Base-by-base conservation (phyloP, 208 protist genomes). In the Tetramitus jugosus region DNA sequence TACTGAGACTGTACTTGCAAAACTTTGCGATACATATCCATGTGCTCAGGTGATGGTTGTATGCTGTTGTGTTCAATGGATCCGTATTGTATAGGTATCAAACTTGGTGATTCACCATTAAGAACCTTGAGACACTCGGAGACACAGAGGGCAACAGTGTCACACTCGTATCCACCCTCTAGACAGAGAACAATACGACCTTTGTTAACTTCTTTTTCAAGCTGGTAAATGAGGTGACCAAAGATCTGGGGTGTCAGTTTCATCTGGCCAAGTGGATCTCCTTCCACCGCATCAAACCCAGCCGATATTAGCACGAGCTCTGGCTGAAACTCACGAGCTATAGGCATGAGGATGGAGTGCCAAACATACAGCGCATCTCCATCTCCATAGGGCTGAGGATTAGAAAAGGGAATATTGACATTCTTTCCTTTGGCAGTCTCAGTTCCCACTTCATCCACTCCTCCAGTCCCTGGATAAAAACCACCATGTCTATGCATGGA, bases 321-420 rank as follows among this genome's bases (percentile, higher is more conserved):
- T 0, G 95, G 94, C 3, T 60, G n/a, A 79, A 94, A 97, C 81
- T 96, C 92, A 13, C 71, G 37, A 23, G 84, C 84, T 1, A 92
- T 88, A 1, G 94, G 95, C 3, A 96, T 65, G 1, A 98, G 85
- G n/a, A 98, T 31, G 49, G 92, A 81, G 26, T 91, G 52, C 60
- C 97, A 85, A n/a, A 96, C 87, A 10, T 81, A 79, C 45, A 97
- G 67, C 81, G 97, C 98, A 79, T 98, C 95, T 2, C 90, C 81
- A 76, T 98, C 94, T n/a, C 93, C 91, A 33, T 23, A 31, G 94
- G 94, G 17, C n/a, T 40, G 39, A 42, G 33, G 35, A 37, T 84
- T 79, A 40, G 90, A 86, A 88, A 91, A 95, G 1, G 93, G 89
- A 26, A 98, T 90, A 82, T 98, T 98, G 69, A 98, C 87, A 79